Base-by-base conservation (phyloP, 2,329 filamentous ascomycete genomes). In the Claviceps sorghi region DNA sequence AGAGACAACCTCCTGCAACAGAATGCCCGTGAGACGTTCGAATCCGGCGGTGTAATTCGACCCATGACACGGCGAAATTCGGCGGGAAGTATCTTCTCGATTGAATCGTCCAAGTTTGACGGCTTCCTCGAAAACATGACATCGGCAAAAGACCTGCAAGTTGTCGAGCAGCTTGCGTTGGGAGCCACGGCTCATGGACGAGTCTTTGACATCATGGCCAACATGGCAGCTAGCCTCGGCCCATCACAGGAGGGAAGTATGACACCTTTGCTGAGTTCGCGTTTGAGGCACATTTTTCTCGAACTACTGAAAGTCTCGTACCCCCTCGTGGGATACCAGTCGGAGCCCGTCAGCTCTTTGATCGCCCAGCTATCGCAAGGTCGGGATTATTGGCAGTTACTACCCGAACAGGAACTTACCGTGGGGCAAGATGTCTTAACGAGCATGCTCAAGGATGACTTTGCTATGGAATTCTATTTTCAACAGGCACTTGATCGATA, bases 401-500 rank as follows among this genome's bases (percentile, higher is more conserved):
- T 60, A 71, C 55, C 58, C 8, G 55, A 59, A 10, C 59, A 67
- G 36, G 62, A 62, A 9, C 62, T 69, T 10, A 60, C 58, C 19
- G 54, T 61, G 29, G 59, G 61, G 44, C 65, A 67, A 53, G 69
- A 67, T 58, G 59, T 66, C 22, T 57, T 64, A 11, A 59, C 64
- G 15, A 61, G 59, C 13, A 65, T 69, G 62, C 48, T 69, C 8
- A 62, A 66, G 9, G 66, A 69, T 48, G 63, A 68, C 10, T 58
- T 62, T 43, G 62, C 88, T 19, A 73, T 84, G 61, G 73, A 73
- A 22, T 72, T 69, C 49, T 80, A 76, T 56, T 79, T 95, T 34
- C 72, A 78, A 49, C 78, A 86, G 62, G 82, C 90, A 7, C 76
- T 84, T 44, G 77, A 79, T 55, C 82, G 91, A 52, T 96, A 89